Evolutionary conservation across 352 stramenopile genomes (phyloP), one percentile per base, ranked within the genome.

Genomic region (Globisporangium cystogenes): DNA sequence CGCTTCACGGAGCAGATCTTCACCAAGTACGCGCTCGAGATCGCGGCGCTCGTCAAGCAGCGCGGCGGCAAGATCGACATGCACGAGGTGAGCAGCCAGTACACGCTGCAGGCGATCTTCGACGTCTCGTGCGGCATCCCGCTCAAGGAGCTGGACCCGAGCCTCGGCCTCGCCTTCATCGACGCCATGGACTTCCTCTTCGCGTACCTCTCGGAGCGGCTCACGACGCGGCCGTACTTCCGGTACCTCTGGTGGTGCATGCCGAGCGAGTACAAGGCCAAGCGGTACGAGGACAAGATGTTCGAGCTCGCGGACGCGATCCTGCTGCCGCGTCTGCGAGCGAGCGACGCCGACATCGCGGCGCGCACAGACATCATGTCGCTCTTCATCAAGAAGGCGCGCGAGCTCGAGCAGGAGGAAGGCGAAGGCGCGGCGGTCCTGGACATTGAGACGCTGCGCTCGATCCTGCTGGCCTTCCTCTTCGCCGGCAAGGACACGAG

Each of bases 1-100:
- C 52, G 63, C 1, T 77, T 73, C 46, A 61, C 57, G 6, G 72
- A 80, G 54, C 53, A 77, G 59, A 51, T 81, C 1, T 79, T 86
- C 48, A 53, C 53, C 20, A 70, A 65, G 20, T 68, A 83, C 55
- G 74, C 68, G 16, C 26, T 51, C 5, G 41, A 68, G 11, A 70
- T 54, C 15, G 49, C 70, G 24, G 37, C 48, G 15, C 48, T 39
- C 37, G 62, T 49, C 12, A 39, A 18, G 33, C 33, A 18, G 33
- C 33, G 12, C 33, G 33, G 33, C 33, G 33, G 33, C 33, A 39
- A 39, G 33, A 39, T 39, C 33, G 33, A 39, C 33, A 39, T 39
- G 33, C 33, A 39, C 33, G 33, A 39, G 18, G 33, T 39, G 14
- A 39, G 33, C 12, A 39, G 33, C 11, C 33, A 39, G 33, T 39